Base-by-base conservation (phyloP, 257 asterid species). In the Solanum tacnaense region DNA sequence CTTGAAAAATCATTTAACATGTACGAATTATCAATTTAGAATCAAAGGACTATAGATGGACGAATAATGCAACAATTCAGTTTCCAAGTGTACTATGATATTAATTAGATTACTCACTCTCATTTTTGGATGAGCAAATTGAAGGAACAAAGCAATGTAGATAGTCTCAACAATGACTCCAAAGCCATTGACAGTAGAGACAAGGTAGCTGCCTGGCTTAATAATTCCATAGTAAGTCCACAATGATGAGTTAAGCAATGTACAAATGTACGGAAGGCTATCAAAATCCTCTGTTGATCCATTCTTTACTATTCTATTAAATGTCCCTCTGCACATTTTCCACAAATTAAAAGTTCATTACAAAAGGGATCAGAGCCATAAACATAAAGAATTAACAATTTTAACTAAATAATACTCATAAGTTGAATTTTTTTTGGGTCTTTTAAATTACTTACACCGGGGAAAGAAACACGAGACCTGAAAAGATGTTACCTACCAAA, bases 191-290 rank as follows among this genome's bases (percentile, higher is more conserved):
- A 86, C 72, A n/a, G 92, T 89, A 84, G 86, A 89, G 25, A 92
- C 92, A 25, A 90, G 91, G 13, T 79, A 25, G 36, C 89, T 92
- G 0, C 87, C 91, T 10, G 92, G 90, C 60, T 82, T 88, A 7
- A 87, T 73, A 56, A 90, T 5, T 3, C 92, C 94, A 82, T 92
- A 92, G 25, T 89, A 92, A 81, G 92, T 89, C 92, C 94, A 92
- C 4, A 92, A 74, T 5, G 90, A 88, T 52, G 88, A 84, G 58
- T 84, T 88, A 5, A 92, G 89, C 52, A 92, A 60, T 67, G 90
- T 46, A 67, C 88, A 84, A 31, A 92, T 89, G 87, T 92, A 92
- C 0, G 94, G 94, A 85, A 90, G 73, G 84, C 92, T 89, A 4
- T 88, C 89, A 86, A 90, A 91, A 13, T 91, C 92, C 62, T 91